phyloP scores from a whole-genome alignment of 345 rosid species.

The Populus euphratica region DNA sequence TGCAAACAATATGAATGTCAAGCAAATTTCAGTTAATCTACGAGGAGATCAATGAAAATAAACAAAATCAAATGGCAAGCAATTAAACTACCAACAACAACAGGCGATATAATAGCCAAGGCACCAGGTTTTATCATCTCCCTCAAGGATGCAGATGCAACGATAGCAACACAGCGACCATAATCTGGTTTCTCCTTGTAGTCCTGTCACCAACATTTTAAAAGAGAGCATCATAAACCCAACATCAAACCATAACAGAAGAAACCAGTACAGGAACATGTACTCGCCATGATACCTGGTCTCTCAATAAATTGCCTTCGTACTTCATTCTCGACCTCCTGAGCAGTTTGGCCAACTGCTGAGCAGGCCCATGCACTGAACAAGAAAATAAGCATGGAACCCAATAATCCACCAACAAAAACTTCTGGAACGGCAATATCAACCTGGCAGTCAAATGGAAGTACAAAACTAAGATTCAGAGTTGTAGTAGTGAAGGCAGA shows the following conservation, averaged over 20 bases:
- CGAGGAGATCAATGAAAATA: neutral
- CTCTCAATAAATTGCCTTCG: slow-evolving; percentile 97
- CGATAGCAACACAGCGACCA: slow-evolving; percentile 96
- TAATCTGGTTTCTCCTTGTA: slow-evolving; percentile 97
- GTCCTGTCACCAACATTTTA: slow-evolving; percentile 40
- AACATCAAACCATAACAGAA: neutral
- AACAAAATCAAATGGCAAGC: neutral
- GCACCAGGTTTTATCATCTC: slow-evolving; percentile 99
- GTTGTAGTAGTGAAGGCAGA: neutral
- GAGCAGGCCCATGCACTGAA: slow-evolving; percentile 97
- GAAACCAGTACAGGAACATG: neutral
- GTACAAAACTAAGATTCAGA: neutral
- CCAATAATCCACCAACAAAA: slow-evolving; percentile 89
- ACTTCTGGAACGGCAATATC: slow-evolving; percentile 98
- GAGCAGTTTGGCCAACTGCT: slow-evolving; percentile 97
- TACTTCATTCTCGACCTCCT: slow-evolving; percentile 99
- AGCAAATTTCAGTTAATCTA: slow-evolving; percentile 1
- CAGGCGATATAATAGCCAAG: slow-evolving; percentile 85
- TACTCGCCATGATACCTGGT: slow-evolving; percentile 95
- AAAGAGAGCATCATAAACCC: neutral
- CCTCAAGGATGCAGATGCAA: slow-evolving; percentile 89
- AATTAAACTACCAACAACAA: slow-evolving; percentile 59
- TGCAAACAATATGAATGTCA: slow-evolving; percentile 22
- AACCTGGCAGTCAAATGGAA: slow-evolving; percentile 49
- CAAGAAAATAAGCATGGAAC: slow-evolving; percentile 92